Base-by-base conservation (phyloP, 176 grass and related monocot genomes). In the Bothriochloa decipiens region DNA sequence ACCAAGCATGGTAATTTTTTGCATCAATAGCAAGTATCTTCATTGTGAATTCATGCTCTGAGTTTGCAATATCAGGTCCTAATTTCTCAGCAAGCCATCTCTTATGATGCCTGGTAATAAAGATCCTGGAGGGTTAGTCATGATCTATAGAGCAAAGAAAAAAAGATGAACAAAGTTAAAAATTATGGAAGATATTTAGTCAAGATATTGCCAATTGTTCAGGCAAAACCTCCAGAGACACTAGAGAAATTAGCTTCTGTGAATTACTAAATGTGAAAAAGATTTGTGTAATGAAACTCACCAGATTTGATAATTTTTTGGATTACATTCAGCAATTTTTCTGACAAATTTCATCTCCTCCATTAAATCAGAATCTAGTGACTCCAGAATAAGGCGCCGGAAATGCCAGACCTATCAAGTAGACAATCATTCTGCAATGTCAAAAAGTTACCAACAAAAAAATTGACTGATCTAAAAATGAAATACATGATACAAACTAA, bases 1-100 rank as follows among this genome's bases (percentile, higher is more conserved):
- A 98, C 96, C 96, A 98, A 75, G 91, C 89, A 90, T 92, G 96
- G 86, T 98, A 95, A 80, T 98, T 95, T 92, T 98, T 98, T 23
- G 91, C 80, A 95, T 98, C 96, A 72, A 55, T 27, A 62, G 61
- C 39, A 75, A 98, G 86, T 85, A 92, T 77, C 41, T 80, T 90
- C 81, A 62, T 91, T 79, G 89, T 90, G 90, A 95, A 98, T 77
- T 98, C 85, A 68, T 83, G 91, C 55, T 98, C 96, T 68, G 87
- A 88, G 78, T 83, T 84, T 68, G 87, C 89, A 86, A 82, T 73
- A 36, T 90, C 93, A 39, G 93, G 83, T 39, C 93, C 96, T 77
- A 98, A 77, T 93, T 95, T 95, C 50, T 98, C 91, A 74, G 91
- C 89, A 89, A 98, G 89, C 96, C 96, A 98, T 81, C 96, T 92